Base-by-base conservation (phyloP, 2,329 filamentous ascomycete species). In the Arthrinium puccinioides region DNA sequence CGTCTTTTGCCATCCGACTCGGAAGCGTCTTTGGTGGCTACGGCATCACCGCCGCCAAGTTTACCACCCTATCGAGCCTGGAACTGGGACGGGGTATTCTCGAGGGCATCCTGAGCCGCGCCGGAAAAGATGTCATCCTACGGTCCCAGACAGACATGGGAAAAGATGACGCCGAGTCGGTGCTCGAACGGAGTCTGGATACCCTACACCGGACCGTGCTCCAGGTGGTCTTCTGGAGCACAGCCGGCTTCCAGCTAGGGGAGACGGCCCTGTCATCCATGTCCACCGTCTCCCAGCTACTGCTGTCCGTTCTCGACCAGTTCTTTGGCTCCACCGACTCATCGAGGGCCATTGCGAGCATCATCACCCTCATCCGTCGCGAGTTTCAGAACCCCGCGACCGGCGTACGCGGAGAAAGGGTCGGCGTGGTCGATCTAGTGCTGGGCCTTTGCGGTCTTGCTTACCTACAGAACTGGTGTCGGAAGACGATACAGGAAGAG, bases 261-360 rank as follows among this genome's bases (percentile, higher is more conserved):
- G 67, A 67, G 9, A 70, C 74, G 2, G 69, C 74, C 5, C 56
- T 79, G 13, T 69, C 69, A 14, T 64, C 69, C 11, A 68, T 67
- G 5, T 76, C 74, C 7, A 70, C 78, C 35, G 54, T 75, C 6
- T 76, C 76, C 0, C 74, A 79, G 41, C 59, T 79, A 21, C 57
- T 79, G 1, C 60, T 83, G 8, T 69, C 69, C 3, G 71, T 73
- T 1, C 60, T 84, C 16, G 79, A 84, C 50, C 73, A 78, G 44
- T 71, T 82, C 26, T 73, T 83, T 20, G 79, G 79, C 11, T 79
- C 76, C 3, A 83, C 79, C n/a, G 79, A 84, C 52, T 81, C 78
- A 3, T 82, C 79, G 2, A 63, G 78, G 27, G 79, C 79, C 9
- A 79, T 83, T 41, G 76, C 78, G 3, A 79, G 76, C 52, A 82